These are phyloP conservation scores for Hortaea sp. DNA, from an alignment of 2,329 filamentous ascomycete species.

Conservation along the genomic window DNA sequence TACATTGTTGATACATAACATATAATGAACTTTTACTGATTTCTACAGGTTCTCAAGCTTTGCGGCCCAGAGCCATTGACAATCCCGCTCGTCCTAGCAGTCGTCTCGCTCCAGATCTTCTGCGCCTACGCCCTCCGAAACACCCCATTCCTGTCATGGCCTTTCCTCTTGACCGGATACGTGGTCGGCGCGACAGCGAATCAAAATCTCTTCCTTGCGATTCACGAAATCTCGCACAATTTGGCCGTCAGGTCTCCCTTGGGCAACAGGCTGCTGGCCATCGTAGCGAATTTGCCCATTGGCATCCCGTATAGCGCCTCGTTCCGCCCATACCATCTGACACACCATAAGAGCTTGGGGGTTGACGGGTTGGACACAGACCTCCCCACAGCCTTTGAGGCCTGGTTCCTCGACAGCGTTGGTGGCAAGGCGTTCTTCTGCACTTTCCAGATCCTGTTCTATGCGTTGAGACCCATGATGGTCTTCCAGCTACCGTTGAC, in stretches of 20 bases:
- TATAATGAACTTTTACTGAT: not conserved
- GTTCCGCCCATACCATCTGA: conserved; percentile 94
- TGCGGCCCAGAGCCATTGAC: conserved; percentile 93
- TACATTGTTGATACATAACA: not conserved
- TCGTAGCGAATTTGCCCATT: conserved; percentile 92
- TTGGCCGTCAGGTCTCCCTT: conserved; percentile 75
- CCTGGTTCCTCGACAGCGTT: conserved; percentile 85
- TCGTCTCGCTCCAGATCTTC: conserved; percentile 71
- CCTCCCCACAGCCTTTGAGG: conserved; percentile 83
- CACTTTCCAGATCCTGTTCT: conserved; percentile 99
- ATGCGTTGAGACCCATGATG: conserved; percentile 90
- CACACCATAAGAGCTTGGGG: conserved; percentile 96
- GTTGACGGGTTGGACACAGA: conserved; percentile 95
- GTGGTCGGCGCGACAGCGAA: conserved; percentile 89
- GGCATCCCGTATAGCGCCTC: conserved; percentile 92
- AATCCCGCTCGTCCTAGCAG: conserved; percentile 78
- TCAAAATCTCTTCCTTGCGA: conserved; percentile 96
- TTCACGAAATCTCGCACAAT: conserved; percentile 98
- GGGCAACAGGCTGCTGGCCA: conserved; percentile 76
- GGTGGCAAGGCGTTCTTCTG: conserved; percentile 97
- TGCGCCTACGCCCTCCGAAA: conserved; percentile 69
- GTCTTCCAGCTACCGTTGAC: conserved; percentile 86
- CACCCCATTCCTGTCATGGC: conserved; percentile 70
- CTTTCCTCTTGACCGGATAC: conserved; percentile 80
- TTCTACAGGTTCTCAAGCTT: conserved; percentile 74